These are phyloP conservation scores for Steccherinum ochraceum DNA, from an alignment of 768 basidiomycete species.

Conservation along the genomic window DNA sequence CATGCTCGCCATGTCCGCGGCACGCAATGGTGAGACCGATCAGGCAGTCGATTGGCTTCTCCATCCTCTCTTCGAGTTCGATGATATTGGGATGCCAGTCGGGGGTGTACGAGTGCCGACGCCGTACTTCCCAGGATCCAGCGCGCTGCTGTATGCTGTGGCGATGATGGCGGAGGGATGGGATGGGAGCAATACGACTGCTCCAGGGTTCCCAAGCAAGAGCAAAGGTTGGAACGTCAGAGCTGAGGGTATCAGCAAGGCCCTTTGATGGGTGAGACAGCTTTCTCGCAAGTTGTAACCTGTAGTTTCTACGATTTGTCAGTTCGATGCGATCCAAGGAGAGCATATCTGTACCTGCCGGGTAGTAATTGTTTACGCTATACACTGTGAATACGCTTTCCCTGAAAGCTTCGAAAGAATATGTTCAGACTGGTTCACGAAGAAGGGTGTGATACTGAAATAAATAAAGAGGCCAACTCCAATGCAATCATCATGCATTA, in stretches of 20 bases:
- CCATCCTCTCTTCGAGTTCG: conserved; percentile 48
- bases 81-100: conserved; percentile 55
- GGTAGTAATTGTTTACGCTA: too few relatives aligned
- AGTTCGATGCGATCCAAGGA: too few relatives aligned
- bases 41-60: conserved; percentile 51
- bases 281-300: background rate
- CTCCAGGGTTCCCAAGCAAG: conserved; percentile 34
- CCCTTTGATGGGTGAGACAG: conserved; percentile 19
- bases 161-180: conserved; percentile 58
- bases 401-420: too few relatives aligned
- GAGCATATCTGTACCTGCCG: too few relatives aligned
- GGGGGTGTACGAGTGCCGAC: conserved; percentile 49
- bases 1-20: conserved; percentile 58
- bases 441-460: too few relatives aligned
- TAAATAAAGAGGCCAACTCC: too few relatives aligned
- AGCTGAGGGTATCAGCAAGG: conserved; percentile 29
- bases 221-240: conserved; percentile 31
- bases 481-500: too few relatives aligned
- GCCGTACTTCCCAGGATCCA: conserved; percentile 55
- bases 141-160: conserved; percentile 42
- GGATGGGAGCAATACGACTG: conserved; percentile 36
- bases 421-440: too few relatives aligned
- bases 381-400: too few relatives aligned
- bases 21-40: conserved; percentile 41
- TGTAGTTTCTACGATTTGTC: background rate